Base-by-base conservation (phyloP, 1,284 basidiomycete species). In the Ganoderma sinense region DNA sequence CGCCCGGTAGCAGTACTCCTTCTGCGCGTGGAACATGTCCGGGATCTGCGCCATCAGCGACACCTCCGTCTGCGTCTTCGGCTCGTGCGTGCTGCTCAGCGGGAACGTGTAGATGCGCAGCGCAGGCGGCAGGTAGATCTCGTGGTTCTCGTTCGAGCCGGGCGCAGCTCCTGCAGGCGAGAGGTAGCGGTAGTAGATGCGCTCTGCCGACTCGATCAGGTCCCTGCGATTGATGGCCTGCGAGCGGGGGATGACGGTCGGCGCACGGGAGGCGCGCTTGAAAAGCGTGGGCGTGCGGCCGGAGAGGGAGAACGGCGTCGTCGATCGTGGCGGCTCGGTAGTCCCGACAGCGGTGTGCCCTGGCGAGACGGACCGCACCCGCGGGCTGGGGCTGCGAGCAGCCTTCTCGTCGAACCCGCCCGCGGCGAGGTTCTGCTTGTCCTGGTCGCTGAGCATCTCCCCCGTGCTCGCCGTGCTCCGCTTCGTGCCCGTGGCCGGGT, bases 11-110 rank as follows among this genome's bases (percentile, higher is more conserved):
- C 97, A 96, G 79, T 98, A 98, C 78, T 98, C 95, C 84, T 99
- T 99, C 83, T 99, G 97, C 2, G 91, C 85, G 80, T 99, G 96
- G 84, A 98, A 99, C 86, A 99, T 94, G 81, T 99, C 97, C 14
- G 97, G 97, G 56, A 99, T 92, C 73, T 95, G 91, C 0, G 97
- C 92, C 87, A 98, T 85, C 69, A 95, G 85, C 66, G 88, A 89
- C 61, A 91, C 82, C 79, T 97, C 94, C 51, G 87, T 86, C 76
- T 90, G 88, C 23, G 85, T 85, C 78, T 86, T 89, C 2, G 94
- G 94, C 71, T 96, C 90, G 48, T 90, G 87, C 0, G 86, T 83
- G 75, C 89, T 89, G 76, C 82, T 91, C 62, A 94, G 83, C 2
- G 91, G 91, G 82, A 95, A 96, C 16, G 86, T 86, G 79, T 95